Conservation (phyloP, 1,284 basidiomycete species). For the Wallemia mellicola region DNA sequence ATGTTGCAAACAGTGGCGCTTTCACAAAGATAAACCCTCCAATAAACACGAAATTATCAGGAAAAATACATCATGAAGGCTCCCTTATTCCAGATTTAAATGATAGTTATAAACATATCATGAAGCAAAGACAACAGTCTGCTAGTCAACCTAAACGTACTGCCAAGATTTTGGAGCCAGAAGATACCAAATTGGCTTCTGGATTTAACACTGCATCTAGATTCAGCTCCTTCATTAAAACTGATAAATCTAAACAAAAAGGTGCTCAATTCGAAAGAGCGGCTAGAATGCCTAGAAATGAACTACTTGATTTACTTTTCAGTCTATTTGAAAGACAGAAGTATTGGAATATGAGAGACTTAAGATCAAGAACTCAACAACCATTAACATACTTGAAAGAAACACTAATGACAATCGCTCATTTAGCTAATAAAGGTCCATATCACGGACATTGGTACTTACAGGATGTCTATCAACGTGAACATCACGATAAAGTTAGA, state of each 20-base stretch:
- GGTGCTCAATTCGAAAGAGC: slow-evolving; percentile 45
- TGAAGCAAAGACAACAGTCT: slow-evolving; percentile 16
- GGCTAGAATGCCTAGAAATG: slow-evolving; percentile 62
- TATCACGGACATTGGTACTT: neutral
- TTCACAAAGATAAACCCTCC: neutral
- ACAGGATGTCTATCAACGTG: neutral
- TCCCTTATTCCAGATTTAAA: slow-evolving; percentile 13
- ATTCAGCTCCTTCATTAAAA: slow-evolving; percentile 9
- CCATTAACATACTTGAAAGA: slow-evolving; percentile 76
- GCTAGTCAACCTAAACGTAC: slow-evolving; percentile 17
- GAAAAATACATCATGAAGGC: slow-evolving; percentile 14
- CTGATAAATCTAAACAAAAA: slow-evolving; percentile 22
- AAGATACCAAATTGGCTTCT: slow-evolving; percentile 10
- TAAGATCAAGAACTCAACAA: slow-evolving; percentile 58
- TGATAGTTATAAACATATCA: slow-evolving; percentile 18
- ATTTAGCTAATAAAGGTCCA: neutral
- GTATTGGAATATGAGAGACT: slow-evolving; percentile 50
- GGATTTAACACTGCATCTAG: slow-evolving; percentile 11
- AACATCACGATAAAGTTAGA: neutral
- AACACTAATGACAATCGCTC: slow-evolving; percentile 45
- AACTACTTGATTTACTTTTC: slow-evolving; percentile 64
- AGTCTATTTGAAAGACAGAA: slow-evolving; percentile 41
- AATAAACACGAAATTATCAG: slow-evolving; percentile 6
- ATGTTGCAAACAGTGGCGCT: neutral
- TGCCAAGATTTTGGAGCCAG: slow-evolving; percentile 17